A percentile compares a stretch with the other conserved stretches of the same genome.
Evolutionary conservation across 306 rosid genomes (phyloP).

Genomic region (Inga oerstediana): DNA sequence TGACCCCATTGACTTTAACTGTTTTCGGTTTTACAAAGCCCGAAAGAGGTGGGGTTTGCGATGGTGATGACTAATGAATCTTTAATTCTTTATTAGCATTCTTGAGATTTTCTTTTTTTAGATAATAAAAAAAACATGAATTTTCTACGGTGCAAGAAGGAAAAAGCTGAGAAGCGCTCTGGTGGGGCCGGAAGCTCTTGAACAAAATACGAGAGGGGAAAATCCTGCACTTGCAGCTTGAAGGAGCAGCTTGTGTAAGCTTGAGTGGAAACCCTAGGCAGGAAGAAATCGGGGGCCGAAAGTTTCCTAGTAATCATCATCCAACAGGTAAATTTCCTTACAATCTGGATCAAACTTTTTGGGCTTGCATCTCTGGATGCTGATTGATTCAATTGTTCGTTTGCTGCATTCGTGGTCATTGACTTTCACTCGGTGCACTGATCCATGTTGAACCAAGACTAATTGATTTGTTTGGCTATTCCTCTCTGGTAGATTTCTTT

Average conservation of each 20-base stretch:
- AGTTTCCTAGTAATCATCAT: not conserved
- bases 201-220: not conserved
- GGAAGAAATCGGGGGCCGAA: not conserved
- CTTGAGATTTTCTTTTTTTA: too few relatives aligned
- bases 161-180: not conserved
- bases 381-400: not conserved
- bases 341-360: not conserved
- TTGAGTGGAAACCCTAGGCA: conserved; percentile 9
- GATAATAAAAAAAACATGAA: too few relatives aligned
- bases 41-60: too few relatives aligned
- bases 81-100: too few relatives aligned
- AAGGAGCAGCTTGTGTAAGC: not conserved
- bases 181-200: not conserved
- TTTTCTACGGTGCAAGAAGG: not conserved
- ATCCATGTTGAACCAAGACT: not conserved
- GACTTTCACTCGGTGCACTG: not conserved
- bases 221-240: not conserved
- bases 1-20: too few relatives aligned
- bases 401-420: not conserved
- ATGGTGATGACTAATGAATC: too few relatives aligned
- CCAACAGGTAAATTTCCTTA: not conserved
- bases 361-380: not conserved
- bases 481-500: not conserved
- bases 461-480: not conserved
- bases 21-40: too few relatives aligned